Evolutionary conservation across 2,329 filamentous ascomycete genomes (phyloP), one percentile per base, ranked within the genome.

Genomic region (Sclerotinia trifoliorum): DNA sequence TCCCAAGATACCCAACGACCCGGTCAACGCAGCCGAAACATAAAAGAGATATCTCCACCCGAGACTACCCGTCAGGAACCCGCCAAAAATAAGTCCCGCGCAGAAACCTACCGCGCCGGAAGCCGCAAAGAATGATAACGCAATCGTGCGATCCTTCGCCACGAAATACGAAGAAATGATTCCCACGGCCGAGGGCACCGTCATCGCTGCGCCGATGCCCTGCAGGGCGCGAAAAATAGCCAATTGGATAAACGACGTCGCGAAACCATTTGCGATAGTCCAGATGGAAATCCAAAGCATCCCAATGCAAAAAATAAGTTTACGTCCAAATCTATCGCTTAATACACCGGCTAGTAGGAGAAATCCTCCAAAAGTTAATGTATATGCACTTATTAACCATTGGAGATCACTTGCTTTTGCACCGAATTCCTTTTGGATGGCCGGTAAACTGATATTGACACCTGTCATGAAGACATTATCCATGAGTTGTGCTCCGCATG

Each of bases 171-270:
- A 82, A 61, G 74, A 79, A 64, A 84, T 82, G 29, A 84, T 79
- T 1, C 81, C 79, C 0, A 83, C 81, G 0, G 80, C 80, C 0
- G 81, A 81, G 1, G 82, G 81, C 0, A 83, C 77, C 3, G 81
- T 82, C 78, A 83, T 78, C 7, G 82, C 81, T 1, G 81, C 77
- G 0, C 81, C 81, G 13, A 82, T 77, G 1, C 82, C 82, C 57
- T 83, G 81, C 0, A 83, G 74, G 0, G 81, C 82, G n/a, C 82
- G 79, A 65, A 81, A 80, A 5, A 78, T 76, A 2, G 80, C 78
- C 0, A 81, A 73, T 61, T 80, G 79, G 44, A 80, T 79, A 39
- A 82, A 83, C 0, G 80, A 80, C 10, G 77, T 76, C 0, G 80
- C 78, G 52, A 83, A 79, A 15, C 79, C 78, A 57, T 78, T 78